Conservation (phyloP, 2,329 filamentous ascomycete genomes). For the Sporothrix curviconia region DNA sequence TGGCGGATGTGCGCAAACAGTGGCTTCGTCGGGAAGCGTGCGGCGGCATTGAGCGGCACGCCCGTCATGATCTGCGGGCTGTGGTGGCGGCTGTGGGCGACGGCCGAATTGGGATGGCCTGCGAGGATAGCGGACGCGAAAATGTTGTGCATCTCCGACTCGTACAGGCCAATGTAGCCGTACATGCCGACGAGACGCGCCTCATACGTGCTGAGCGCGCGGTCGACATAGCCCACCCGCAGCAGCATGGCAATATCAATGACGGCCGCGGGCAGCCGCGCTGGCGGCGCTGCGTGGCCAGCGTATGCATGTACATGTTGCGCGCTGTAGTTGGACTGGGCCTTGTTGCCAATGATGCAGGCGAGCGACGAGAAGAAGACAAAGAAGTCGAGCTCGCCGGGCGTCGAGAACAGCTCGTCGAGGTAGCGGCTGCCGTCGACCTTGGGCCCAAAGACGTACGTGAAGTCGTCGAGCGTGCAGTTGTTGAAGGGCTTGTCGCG, state of each 20-base stretch:
- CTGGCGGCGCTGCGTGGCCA: slow-evolving; percentile 31
- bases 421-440: slow-evolving; percentile 28
- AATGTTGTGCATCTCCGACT: slow-evolving; percentile 15
- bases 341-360: slow-evolving; percentile 28
- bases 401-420: slow-evolving; percentile 20
- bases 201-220: slow-evolving; percentile 11
- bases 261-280: slow-evolving; percentile 32
- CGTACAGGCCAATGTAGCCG: slow-evolving; percentile 14
- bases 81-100: not conserved
- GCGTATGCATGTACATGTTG: slow-evolving; percentile 36
- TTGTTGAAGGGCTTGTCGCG: slow-evolving; percentile 16
- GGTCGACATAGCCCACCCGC: slow-evolving; percentile 22
- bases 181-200: slow-evolving; percentile 15
- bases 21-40: slow-evolving; percentile 13
- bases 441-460: slow-evolving; percentile 29
- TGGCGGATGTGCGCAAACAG: slow-evolving; percentile 10
- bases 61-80: slow-evolving; percentile 13
- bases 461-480: slow-evolving; percentile 5
- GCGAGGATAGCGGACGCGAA: slow-evolving; percentile 15
- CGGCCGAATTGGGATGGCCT: slow-evolving; percentile 19
- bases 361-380: slow-evolving; percentile 25
- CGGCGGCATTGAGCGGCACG: slow-evolving; percentile 6
- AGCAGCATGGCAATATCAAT: slow-evolving; percentile 31
- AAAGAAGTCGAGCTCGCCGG: slow-evolving; percentile 26
- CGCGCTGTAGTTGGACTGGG: slow-evolving; percentile 36